Evolutionary conservation across 352 stramenopile genomes (phyloP).

Genomic region (Pythium monospermum): DNA sequence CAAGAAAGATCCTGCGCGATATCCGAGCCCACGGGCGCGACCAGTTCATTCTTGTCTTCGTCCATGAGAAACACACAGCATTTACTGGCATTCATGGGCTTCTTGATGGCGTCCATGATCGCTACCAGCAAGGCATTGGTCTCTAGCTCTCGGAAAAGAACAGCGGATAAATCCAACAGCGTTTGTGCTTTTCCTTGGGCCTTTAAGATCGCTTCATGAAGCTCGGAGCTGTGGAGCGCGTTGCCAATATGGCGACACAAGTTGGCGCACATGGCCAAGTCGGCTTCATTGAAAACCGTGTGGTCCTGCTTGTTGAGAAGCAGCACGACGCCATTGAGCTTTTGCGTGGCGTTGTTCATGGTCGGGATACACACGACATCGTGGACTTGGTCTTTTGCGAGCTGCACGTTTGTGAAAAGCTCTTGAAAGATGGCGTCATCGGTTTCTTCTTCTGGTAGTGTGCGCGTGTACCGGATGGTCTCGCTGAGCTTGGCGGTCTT

Average conservation of each 20-base stretch:
- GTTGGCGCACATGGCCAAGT: constrained; percentile 48
- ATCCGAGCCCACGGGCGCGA: constrained; percentile 41
- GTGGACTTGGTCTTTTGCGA: constrained; percentile 14
- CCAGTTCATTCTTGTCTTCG: constrained; percentile 49
- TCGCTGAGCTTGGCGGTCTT: constrained; percentile 22
- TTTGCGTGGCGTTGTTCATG: constrained; percentile 31
- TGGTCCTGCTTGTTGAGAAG: constrained; percentile 36
- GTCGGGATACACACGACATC: constrained; percentile 53
- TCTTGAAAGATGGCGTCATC: constrained; percentile 11
- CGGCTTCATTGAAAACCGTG: constrained; percentile 37
- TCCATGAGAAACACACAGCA: constrained; percentile 70
- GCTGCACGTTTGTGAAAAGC: constrained; percentile 16
- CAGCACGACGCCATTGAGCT: constrained; percentile 58
- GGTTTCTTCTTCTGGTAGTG: not conserved
- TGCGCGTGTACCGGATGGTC: constrained; percentile 22
- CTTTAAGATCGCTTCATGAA: constrained; percentile 52
- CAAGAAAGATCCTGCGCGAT: constrained; percentile 37
- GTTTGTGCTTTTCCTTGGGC: constrained; percentile 63
- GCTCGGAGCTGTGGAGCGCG: constrained; percentile 46
- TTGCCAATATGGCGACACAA: constrained; percentile 52
- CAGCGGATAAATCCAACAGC: constrained; percentile 51
- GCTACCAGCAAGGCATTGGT: constrained; percentile 47
- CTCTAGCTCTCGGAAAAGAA: constrained; percentile 64
- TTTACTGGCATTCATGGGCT: constrained; percentile 40
- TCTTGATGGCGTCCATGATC: constrained; percentile 50